phyloP scores from a whole-genome alignment of 2,329 filamentous ascomycete species.

The Pseudonectria buxi region DNA sequence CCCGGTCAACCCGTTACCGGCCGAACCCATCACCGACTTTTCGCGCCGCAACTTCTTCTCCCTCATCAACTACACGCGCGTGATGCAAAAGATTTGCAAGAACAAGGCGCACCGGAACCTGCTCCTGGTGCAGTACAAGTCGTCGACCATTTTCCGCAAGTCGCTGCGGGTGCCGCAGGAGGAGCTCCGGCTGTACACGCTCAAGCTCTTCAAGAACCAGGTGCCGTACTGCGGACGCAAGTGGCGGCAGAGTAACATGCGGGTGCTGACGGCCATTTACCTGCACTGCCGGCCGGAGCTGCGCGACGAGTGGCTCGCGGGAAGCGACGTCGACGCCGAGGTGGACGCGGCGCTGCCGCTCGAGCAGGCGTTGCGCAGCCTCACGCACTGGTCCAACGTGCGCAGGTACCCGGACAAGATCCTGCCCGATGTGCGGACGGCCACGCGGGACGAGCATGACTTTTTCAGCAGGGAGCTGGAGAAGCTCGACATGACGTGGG shows the following conservation, averaged over 20 bases:
- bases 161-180: slow-evolving; percentile 85
- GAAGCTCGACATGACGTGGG: slow-evolving; percentile 54
- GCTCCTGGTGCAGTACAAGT: slow-evolving; percentile 92
- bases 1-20: slow-evolving; percentile 62
- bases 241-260: slow-evolving; percentile 98
- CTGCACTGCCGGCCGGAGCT: slow-evolving; percentile 88
- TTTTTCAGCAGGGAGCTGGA: slow-evolving; percentile 75
- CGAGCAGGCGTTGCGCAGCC: slow-evolving; percentile 79
- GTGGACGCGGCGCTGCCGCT: slow-evolving; percentile 88
- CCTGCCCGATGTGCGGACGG: slow-evolving; percentile 48
- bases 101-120: slow-evolving; percentile 92
- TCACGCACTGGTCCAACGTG: slow-evolving; percentile 94
- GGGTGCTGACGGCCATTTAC: slow-evolving; percentile 95
- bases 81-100: slow-evolving; percentile 97
- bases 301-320: slow-evolving; percentile 89
- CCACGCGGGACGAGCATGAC: slow-evolving; percentile 66
- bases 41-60: slow-evolving; percentile 94
- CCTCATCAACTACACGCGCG: slow-evolving; percentile 87
- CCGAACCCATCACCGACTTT: slow-evolving; percentile 77
- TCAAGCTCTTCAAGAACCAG: slow-evolving; percentile 98
- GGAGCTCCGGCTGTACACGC: slow-evolving; percentile 81
- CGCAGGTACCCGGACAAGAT: slow-evolving; percentile 75
- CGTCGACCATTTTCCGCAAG: slow-evolving; percentile 84
- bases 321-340: slow-evolving; percentile 85
- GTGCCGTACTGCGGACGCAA: slow-evolving; percentile 97